Conservation (phyloP, 306 rosid species). For the Astragalus glycyphyllos region DNA sequence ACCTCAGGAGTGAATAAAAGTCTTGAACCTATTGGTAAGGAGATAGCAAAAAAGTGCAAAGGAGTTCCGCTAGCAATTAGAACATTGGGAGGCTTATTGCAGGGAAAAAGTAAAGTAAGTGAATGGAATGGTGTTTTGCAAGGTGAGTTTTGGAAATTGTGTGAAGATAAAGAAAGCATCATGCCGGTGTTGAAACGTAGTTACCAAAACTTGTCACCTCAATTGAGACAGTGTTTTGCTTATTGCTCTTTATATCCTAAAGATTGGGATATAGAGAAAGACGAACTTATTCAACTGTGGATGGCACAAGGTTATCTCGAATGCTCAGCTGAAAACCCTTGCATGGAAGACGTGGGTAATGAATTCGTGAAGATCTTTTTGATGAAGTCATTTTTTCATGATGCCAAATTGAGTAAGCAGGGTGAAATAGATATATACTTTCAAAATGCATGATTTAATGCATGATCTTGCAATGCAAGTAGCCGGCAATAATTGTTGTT, state of each 20-base stretch:
- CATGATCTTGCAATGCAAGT: slow-evolving; percentile 2
- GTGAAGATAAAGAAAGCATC: not conserved
- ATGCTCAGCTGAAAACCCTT: not conserved
- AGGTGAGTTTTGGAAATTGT: not conserved
- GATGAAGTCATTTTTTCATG: not conserved
- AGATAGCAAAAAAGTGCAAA: not conserved
- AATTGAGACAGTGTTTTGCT: not conserved
- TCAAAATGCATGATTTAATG: slow-evolving; percentile 9
- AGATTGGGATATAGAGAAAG: not conserved
- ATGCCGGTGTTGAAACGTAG: not conserved
- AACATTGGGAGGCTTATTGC: not conserved
- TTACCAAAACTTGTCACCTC: not conserved
- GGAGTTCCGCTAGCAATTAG: not conserved
- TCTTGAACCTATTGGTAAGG: not conserved
- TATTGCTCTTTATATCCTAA: not conserved
- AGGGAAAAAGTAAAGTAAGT: not conserved
- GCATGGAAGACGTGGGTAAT: not conserved
- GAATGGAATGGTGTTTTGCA: not conserved
- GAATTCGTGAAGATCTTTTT: not conserved
- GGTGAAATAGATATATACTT: not conserved
- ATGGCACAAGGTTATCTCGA: slow-evolving; percentile 4
- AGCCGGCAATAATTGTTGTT: not conserved
- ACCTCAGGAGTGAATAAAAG: not conserved
- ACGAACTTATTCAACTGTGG: not conserved
- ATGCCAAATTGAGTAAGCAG: not conserved